Evolutionary conservation across 768 basidiomycete genomes (phyloP).

Genomic region (Macrocybe gigantea): DNA sequence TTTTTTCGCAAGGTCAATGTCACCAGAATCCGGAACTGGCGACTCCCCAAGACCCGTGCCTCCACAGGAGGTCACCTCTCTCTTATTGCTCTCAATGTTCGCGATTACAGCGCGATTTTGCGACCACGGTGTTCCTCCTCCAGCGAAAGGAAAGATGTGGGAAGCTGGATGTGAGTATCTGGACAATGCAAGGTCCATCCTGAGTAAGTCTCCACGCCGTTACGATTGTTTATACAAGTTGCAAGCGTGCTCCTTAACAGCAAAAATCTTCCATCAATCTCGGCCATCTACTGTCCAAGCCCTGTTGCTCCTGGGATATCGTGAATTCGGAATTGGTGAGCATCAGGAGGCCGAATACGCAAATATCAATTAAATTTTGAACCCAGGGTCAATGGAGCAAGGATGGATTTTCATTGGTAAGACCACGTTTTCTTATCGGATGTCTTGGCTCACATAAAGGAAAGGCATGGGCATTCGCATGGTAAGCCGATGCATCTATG

Average conservation of each 20-base stretch:
- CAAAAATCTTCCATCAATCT: conserved; percentile 59
- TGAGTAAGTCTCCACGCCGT: conserved; percentile 39
- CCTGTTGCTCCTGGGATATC: conserved; percentile 70
- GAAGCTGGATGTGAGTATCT: conserved; percentile 64
- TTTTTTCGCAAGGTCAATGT: conserved; percentile 11
- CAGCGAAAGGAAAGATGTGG: conserved; percentile 56
- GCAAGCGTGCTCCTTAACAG: conserved; percentile 22
- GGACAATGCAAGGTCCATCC: conserved; percentile 51
- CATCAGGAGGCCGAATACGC: not conserved
- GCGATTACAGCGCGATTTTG: conserved; percentile 73
- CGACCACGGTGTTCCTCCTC: conserved; percentile 40
- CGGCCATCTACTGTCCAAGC: conserved; percentile 77
- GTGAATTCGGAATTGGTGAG: conserved; percentile 76
- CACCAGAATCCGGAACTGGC: conserved; percentile 20
- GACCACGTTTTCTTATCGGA: conserved; percentile 7
- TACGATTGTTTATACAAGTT: conserved; percentile 5
- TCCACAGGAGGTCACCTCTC: conserved; percentile 58
- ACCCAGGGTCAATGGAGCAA: conserved; percentile 63
- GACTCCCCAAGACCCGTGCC: conserved; percentile 41
- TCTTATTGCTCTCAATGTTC: conserved; percentile 77
- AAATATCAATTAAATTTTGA: not conserved
- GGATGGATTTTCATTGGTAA: conserved; percentile 80
- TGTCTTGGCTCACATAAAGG: not conserved
- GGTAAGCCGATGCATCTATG: conserved; percentile 29
- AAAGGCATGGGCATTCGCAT: conserved; percentile 71